Evolutionary conservation across 371 early-diverging fungal species (phyloP), one percentile per base, ranked within the genome.

Genomic region (Thermomucor indicae-seudaticae): DNA sequence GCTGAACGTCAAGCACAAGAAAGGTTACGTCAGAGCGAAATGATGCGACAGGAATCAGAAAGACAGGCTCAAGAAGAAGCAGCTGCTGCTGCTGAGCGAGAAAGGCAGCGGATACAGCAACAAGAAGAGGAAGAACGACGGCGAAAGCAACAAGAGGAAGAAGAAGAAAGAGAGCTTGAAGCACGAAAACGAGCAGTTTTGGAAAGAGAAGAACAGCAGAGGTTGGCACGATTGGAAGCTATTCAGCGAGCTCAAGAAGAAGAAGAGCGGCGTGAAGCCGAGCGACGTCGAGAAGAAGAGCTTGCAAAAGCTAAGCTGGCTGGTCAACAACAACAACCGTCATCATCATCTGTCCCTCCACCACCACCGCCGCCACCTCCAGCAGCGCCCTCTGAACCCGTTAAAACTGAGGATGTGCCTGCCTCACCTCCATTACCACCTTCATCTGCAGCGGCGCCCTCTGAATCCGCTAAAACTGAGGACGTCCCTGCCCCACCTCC

Each of bases 1-100:
- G 68, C 62, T 31, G 68, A 74, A 42, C 64, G 53, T 25, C 52
- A 58, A 38, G 71, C 72, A 11, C 69, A 71, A 45, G 64, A 61
- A 8, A 52, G 60, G 19, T 22, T 69, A 12, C 64, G 65, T 32
- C 49, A 57, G 6, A 44, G 57, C 7, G 65, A 61, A 19, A 25
- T 22, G n/a, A 46, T 57, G 49, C 59, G 65, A 22, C 44, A 65
- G 31, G 67, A 66, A 40, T 8, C 17, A 7, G 55, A 64, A 30
- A 39, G 51, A 14, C 43, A 57, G 19, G 32, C 19, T 5, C 64
- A 53, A 12, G 41, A 53, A 24, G 55, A 60, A 1, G 41, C 40
- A 41, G 23, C 8, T 25, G 29, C 23, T 0, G 31, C 39, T 11
- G 27, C 40, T 10, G 54, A 47, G 32, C 61, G 66, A 53, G 46